These are phyloP conservation scores for Sophora flavescens DNA, from an alignment of 306 rosid species.

Conservation along the genomic window DNA sequence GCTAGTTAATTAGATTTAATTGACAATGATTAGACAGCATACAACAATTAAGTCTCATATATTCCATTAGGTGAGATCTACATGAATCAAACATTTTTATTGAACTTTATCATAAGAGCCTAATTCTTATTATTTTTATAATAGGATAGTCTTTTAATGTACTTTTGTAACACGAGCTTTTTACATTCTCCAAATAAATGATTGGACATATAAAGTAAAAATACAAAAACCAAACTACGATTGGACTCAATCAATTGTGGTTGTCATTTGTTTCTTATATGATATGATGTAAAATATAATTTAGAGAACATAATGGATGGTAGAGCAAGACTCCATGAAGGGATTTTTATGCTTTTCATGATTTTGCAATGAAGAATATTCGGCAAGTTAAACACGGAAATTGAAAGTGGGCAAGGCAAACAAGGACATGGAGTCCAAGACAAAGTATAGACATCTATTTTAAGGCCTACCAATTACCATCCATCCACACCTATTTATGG, in stretches of 20 bases:
- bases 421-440: neutral
- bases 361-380: constrained; percentile 18
- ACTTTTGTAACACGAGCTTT: neutral
- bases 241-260: neutral
- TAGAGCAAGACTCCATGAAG: constrained; percentile 4
- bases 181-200: neutral
- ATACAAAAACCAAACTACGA: neutral
- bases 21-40: neutral
- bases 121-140: no score
- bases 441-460: neutral
- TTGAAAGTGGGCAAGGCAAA: constrained; percentile 17
- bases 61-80: neutral
- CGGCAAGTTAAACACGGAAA: neutral
- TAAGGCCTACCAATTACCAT: neutral
- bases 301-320: constrained; percentile 3
- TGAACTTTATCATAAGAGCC: neutral
- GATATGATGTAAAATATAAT: neutral
- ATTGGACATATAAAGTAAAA: neutral
- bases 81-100: neutral
- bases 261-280: constrained; percentile 13
- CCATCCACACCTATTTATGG: constrained; percentile 33
- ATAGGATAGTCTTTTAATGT: neutral
- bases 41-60: neutral
- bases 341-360: constrained; percentile 12
- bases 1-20: neutral